These are phyloP conservation scores for Limnanthes douglasii DNA, from an alignment of 345 rosid genomes.

Conservation along the genomic window DNA sequence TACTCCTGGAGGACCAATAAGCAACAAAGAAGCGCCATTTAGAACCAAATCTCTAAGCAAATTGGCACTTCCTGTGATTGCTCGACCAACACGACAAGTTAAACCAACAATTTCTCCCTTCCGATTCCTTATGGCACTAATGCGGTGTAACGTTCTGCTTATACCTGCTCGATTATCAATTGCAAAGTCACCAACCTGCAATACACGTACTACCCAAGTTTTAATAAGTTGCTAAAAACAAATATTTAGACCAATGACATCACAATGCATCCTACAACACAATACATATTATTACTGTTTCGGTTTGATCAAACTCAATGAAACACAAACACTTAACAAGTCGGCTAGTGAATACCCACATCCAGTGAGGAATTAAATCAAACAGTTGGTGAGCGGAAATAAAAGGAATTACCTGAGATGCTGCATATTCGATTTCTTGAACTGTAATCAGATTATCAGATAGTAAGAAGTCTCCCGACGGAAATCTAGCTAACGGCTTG, in stretches of 20 bases:
- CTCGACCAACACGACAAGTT: conserved; percentile 91
- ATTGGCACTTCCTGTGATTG: conserved; percentile 66
- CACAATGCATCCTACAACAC: no score
- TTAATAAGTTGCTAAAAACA: neutral
- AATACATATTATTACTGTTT: no score
- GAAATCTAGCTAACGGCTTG: conserved; percentile 72
- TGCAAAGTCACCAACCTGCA: conserved; percentile 82
- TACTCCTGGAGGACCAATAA: conserved; percentile 93
- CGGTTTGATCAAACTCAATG: neutral
- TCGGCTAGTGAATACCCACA: neutral
- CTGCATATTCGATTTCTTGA: conserved; percentile 47
- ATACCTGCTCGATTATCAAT: conserved; percentile 88
- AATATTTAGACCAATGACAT: no score
- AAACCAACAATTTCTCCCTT: conserved; percentile 63
- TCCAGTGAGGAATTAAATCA: conserved; percentile 1
- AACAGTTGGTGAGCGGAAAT: conserved; percentile 4
- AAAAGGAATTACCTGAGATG: conserved; percentile 39
- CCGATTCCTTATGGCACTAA: conserved; percentile 78
- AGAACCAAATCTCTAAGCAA: conserved; percentile 60
- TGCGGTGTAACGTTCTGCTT: conserved; percentile 73
- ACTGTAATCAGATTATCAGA: conserved; percentile 42
- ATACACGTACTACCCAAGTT: neutral
- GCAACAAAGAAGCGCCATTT: conserved; percentile 70
- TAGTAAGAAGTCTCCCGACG: conserved; percentile 72
- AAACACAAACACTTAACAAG: conserved; percentile 5